Percentiles rank a stretch among this genome's conserved stretches.
Conservation (phyloP, 228 moss, liverwort and hornwort genomes). For the Sphagnum fallax region DNA sequence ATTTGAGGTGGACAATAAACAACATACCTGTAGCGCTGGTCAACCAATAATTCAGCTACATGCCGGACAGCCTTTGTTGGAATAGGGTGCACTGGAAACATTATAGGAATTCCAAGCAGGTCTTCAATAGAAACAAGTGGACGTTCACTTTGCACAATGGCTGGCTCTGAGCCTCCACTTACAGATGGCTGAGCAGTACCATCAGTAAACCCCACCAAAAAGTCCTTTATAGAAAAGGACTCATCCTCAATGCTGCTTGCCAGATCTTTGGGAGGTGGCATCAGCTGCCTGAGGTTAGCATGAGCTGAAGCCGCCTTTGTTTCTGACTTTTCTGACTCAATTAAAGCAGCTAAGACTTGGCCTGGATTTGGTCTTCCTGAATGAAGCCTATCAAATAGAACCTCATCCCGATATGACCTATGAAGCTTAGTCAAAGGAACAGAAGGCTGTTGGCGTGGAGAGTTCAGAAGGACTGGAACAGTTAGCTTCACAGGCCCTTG, state of each 20-base stretch:
- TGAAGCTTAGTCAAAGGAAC: conserved; percentile 22
- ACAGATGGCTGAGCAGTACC: neutral
- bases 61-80: conserved; percentile 24
- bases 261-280: conserved; percentile 6
- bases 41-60: conserved; percentile 51
- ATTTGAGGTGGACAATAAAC: too few species aligned
- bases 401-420: too few species aligned
- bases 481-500: conserved; percentile 12
- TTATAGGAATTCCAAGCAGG: conserved; percentile 26
- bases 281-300: conserved; percentile 2
- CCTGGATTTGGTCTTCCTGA: neutral
- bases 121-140: conserved; percentile 31
- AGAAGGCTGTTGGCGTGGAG: conserved; percentile 19
- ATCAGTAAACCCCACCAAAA: conserved; percentile 36
- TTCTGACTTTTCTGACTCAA: conserved; percentile 1
- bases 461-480: conserved; percentile 2
- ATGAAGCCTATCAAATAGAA: neutral
- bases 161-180: too few species aligned
- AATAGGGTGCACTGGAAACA: conserved; percentile 3
- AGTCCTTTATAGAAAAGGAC: conserved; percentile 34
- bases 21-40: conserved; percentile 74
- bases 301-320: conserved; percentile 3
- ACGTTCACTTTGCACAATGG: too few species aligned
- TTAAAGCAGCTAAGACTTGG: conserved; percentile 6
- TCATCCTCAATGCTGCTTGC: conserved; percentile 13